phyloP scores from a whole-genome alignment of 2,329 filamentous ascomycete species.

The Tolypocladium sp. region DNA sequence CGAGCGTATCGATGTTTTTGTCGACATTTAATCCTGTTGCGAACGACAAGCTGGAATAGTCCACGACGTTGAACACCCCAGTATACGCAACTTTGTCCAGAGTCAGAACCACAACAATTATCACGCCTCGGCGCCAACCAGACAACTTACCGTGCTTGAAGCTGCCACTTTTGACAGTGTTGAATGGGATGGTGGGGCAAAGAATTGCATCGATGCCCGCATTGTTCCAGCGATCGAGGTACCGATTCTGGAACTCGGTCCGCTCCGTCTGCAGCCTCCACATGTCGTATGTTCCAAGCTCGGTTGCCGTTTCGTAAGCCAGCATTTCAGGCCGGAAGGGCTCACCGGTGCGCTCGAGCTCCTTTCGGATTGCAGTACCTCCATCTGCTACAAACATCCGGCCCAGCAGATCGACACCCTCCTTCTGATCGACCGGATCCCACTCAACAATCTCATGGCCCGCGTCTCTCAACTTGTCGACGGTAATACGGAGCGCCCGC shows the following conservation, averaged over 20 bases:
- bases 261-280: conserved; percentile 39
- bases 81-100: conserved; percentile 34
- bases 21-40: conserved; percentile 32
- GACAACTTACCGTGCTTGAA: conserved; percentile 31
- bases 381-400: conserved; percentile 42
- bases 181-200: conserved; percentile 43
- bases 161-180: conserved; percentile 29
- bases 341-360: conserved; percentile 32
- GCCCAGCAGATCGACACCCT: conserved; percentile 25
- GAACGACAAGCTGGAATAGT: conserved; percentile 39
- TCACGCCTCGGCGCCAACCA: too few relatives aligned
- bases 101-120: not conserved
- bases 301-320: conserved; percentile 19
- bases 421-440: conserved; percentile 31
- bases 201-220: conserved; percentile 52
- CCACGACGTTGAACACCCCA: conserved; percentile 39
- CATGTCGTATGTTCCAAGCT: conserved; percentile 33
- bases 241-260: conserved; percentile 33
- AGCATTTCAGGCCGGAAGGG: conserved; percentile 30
- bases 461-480: conserved; percentile 29
- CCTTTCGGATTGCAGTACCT: conserved; percentile 26
- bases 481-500: conserved; percentile 41
- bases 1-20: conserved; percentile 24
- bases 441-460: conserved; percentile 46
- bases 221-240: conserved; percentile 35